phyloP scores from a whole-genome alignment of 2,329 filamentous ascomycete genomes.

The Sarocladium strictum region DNA sequence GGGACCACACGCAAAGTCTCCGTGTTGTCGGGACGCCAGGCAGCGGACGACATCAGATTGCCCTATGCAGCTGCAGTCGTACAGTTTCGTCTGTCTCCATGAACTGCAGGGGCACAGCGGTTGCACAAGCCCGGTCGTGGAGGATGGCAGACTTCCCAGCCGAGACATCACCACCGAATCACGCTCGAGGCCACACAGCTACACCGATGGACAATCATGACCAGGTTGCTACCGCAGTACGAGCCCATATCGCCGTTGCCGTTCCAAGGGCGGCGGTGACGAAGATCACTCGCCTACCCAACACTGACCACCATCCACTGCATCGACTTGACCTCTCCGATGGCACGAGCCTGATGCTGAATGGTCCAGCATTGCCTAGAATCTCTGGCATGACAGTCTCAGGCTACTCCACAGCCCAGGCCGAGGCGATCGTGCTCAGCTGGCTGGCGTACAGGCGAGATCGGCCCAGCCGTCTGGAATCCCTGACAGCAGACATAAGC shows the following conservation, averaged over 20 bases:
- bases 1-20: neutral
- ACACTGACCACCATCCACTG: neutral
- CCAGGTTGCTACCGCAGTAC: neutral
- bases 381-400: neutral
- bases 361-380: neutral
- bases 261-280: neutral
- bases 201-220: neutral
- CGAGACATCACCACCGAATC: neutral
- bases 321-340: neutral
- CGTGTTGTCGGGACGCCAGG: neutral
- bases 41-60: neutral
- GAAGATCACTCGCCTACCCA: neutral
- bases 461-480: neutral
- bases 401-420: neutral
- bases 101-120: neutral
- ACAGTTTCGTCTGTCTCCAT: neutral
- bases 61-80: neutral
- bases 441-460: neutral
- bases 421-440: constrained; percentile 1
- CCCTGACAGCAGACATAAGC: neutral
- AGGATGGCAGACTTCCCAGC: neutral
- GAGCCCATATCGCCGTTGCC: neutral
- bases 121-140: neutral
- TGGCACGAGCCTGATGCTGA: neutral
- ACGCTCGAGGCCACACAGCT: neutral